phyloP scores from a whole-genome alignment of 352 stramenopile genomes.

The Globisporangium viniferum region DNA sequence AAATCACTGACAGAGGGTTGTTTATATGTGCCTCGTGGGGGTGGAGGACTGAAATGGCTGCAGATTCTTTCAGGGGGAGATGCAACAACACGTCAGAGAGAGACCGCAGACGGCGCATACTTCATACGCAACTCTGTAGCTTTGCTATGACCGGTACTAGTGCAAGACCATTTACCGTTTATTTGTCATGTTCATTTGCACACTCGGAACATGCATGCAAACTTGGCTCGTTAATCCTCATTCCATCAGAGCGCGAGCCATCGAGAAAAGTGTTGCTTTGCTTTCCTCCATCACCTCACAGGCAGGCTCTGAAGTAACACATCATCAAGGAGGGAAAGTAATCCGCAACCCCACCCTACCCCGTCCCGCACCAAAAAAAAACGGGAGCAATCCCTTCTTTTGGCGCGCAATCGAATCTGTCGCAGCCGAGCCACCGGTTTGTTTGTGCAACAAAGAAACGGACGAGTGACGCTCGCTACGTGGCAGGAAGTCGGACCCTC shows the following conservation, averaged over 20 bases:
- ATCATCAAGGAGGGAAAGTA: background rate
- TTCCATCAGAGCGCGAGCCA: background rate
- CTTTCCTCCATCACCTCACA: background rate
- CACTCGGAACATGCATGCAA: background rate
- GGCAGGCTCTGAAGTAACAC: background rate
- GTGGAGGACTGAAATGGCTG: background rate
- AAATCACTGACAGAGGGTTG: background rate
- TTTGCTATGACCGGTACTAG: background rate
- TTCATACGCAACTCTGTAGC: background rate
- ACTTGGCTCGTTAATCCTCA: background rate
- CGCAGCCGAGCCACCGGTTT: background rate
- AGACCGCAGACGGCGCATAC: background rate
- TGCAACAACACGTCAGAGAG: background rate
- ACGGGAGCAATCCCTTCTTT: background rate
- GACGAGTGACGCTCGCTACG: slow-evolving; percentile 5
- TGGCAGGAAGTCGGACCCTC: background rate
- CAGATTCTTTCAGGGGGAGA: background rate
- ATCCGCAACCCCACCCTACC: background rate
- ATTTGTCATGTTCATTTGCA: background rate
- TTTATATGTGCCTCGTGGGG: background rate
- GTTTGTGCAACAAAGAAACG: slow-evolving; percentile 7
- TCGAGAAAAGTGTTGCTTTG: background rate
- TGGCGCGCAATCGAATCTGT: background rate
- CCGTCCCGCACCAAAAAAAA: background rate
- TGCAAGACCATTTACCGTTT: background rate